Base-by-base conservation (phyloP, 768 basidiomycete species). In the Boletellus ananas region DNA sequence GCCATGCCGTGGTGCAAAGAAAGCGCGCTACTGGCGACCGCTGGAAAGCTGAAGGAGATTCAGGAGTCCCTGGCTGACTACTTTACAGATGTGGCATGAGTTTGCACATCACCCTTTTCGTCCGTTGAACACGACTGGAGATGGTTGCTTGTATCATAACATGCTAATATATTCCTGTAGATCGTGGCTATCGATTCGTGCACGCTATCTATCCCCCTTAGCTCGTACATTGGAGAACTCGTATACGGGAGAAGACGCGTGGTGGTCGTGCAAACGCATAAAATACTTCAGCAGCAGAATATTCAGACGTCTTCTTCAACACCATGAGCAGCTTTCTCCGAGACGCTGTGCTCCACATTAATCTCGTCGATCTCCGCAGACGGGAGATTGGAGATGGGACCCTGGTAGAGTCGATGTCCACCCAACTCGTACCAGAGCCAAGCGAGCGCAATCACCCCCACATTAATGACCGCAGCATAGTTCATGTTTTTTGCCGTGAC, bases 391-490 rank as follows among this genome's bases (percentile, higher is more conserved):
- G 80, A 78, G 55, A 74, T 72, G 18, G 83, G 81, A n/a, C 83
- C 83, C 34, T 71, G 70, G 56, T 82, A 84, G 54, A 81, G 77
- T 45, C 69, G 74, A 50, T 76, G 77, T 23, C 79, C 83, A 23
- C 74, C 69, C 20, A 74, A 49, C 49, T 77, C 53, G 63, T 83
- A 84, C 81, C 81, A 84, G 4, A 70, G 45, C 34, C 79, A 75
- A 50, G 62, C 55, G 10, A 43, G 0, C 11, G 39, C 48, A 21
- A 65, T 47, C 38, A 66, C 57, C 14, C 57, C 62, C 8, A 66
- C 59, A 6, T 44, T 47, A 42, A 69, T 61, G 9, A 73, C 74
- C 4, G 73, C 59, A n/a, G 76, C 73, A 56, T 80, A 80, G 62
- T 80, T 80, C 77, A 80, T 79, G 51, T 76, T 80, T 36, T 60